Evolutionary conservation across 1,139 yeast species (phyloP).

Genomic region (Wickerhamomyces sp.): DNA sequence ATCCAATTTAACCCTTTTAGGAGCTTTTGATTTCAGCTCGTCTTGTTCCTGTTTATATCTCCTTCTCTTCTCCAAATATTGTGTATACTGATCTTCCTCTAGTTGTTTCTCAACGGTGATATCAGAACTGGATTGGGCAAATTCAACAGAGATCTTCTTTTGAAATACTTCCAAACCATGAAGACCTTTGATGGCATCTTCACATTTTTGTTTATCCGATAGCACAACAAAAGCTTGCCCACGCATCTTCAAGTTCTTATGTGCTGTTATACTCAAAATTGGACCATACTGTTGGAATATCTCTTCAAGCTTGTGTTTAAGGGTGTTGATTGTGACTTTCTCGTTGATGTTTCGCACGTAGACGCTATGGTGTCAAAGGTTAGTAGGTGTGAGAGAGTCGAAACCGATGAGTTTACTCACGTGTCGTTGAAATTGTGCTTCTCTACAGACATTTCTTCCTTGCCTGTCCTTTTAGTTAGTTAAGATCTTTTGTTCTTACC

Average conservation of each 20-base stretch:
- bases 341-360: conserved; percentile 63
- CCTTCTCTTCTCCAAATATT: conserved; percentile 15
- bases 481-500: no score
- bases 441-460: background rate
- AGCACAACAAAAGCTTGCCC: conserved; percentile 89
- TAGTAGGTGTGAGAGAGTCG: background rate
- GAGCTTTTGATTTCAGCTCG: conserved; percentile 21
- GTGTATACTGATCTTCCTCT: conserved; percentile 12
- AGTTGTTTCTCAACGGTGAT: conserved; percentile 14
- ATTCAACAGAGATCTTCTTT: conserved; percentile 43
- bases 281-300: conserved; percentile 45
- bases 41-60: conserved; percentile 20
- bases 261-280: conserved; percentile 52
- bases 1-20: conserved; percentile 29
- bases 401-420: conserved; percentile 7
- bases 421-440: conserved; percentile 15
- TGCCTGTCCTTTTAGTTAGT: no score
- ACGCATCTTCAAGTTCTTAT: conserved; percentile 55
- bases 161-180: conserved; percentile 46
- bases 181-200: conserved; percentile 41
- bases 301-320: conserved; percentile 39
- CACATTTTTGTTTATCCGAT: conserved; percentile 38
- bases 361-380: conserved; percentile 9
- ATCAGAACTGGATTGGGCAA: conserved; percentile 35
- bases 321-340: conserved; percentile 47